These are phyloP conservation scores for Helotiales sp. DNA, from an alignment of 2,329 filamentous ascomycete species.

Conservation along the genomic window DNA sequence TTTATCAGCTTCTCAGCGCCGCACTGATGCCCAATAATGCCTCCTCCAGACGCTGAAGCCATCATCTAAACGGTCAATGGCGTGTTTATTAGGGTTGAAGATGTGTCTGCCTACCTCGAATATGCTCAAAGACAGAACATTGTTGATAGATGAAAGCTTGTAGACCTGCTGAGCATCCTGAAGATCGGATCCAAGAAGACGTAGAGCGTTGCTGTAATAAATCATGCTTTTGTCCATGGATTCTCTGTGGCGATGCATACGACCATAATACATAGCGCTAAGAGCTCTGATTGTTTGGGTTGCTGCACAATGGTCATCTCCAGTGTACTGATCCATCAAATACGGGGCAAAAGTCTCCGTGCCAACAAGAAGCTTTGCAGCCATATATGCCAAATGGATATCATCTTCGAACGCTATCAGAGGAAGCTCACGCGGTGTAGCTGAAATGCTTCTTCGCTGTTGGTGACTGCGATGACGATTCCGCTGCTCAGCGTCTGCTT, in stretches of 20 bases:
- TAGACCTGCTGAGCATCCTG: slow-evolving; percentile 8
- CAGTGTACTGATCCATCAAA: background rate
- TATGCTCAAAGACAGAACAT: slow-evolving; percentile 14
- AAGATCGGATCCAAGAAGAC: slow-evolving; percentile 15
- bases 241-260: slow-evolving; percentile 10
- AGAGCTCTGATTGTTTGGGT: slow-evolving; percentile 18
- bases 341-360: background rate
- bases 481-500: slow-evolving; percentile 15
- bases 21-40: slow-evolving; percentile 16
- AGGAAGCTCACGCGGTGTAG: background rate
- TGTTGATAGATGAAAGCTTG: slow-evolving; percentile 11
- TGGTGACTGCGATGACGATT: no score
- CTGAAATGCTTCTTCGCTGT: background rate
- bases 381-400: slow-evolving; percentile 13
- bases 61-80: slow-evolving; percentile 22
- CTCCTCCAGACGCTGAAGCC: slow-evolving; percentile 11
- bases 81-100: no score
- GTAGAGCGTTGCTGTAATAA: slow-evolving; percentile 19
- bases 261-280: slow-evolving; percentile 17
- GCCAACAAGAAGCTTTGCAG: slow-evolving; percentile 6
- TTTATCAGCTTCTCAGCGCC: slow-evolving; percentile 16
- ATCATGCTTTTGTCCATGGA: slow-evolving; percentile 11
- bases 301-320: slow-evolving; percentile 16
- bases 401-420: background rate
- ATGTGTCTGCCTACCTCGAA: slow-evolving; percentile 7